A percentile compares a stretch with the other conserved stretches of the same genome.
Evolutionary conservation across 345 rosid species (phyloP).

Genomic region (Eucalyptus cloeziana): DNA sequence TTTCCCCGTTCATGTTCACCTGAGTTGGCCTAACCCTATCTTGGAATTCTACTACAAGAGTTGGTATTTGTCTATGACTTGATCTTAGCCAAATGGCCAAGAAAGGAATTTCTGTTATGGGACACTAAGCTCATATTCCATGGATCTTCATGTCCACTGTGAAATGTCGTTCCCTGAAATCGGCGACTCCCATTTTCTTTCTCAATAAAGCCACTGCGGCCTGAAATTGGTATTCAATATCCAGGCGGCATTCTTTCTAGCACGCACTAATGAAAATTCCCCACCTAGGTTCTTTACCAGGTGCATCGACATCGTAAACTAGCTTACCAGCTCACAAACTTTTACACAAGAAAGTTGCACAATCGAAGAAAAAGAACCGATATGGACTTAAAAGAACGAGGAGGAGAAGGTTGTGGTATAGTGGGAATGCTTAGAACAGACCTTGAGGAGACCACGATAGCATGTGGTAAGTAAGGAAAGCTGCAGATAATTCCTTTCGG

Average conservation of each 20-base stretch:
- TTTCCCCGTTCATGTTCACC: background rate
- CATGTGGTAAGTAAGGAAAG: slow-evolving; percentile 34
- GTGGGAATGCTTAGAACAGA: background rate
- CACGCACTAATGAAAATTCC: background rate
- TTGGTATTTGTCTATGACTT: background rate
- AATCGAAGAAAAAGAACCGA: background rate
- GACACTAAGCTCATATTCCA: background rate
- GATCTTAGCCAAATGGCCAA: background rate
- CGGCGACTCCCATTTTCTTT: background rate
- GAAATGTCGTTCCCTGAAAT: background rate
- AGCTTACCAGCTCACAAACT: background rate
- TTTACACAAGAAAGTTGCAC: background rate
- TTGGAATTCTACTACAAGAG: background rate
- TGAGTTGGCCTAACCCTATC: background rate
- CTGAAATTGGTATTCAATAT: background rate
- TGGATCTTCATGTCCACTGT: background rate
- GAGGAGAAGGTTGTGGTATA: background rate
- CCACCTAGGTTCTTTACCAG: background rate
- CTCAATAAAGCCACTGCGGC: background rate
- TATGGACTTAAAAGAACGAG: background rate
- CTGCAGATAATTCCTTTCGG: slow-evolving; percentile 17
- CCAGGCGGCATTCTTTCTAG: background rate
- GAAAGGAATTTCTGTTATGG: background rate
- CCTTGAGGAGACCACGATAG: slow-evolving; percentile 16
- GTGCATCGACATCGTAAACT: background rate